Conservation (phyloP, 2,329 filamentous ascomycete genomes). For the Botrytis galanthina region DNA sequence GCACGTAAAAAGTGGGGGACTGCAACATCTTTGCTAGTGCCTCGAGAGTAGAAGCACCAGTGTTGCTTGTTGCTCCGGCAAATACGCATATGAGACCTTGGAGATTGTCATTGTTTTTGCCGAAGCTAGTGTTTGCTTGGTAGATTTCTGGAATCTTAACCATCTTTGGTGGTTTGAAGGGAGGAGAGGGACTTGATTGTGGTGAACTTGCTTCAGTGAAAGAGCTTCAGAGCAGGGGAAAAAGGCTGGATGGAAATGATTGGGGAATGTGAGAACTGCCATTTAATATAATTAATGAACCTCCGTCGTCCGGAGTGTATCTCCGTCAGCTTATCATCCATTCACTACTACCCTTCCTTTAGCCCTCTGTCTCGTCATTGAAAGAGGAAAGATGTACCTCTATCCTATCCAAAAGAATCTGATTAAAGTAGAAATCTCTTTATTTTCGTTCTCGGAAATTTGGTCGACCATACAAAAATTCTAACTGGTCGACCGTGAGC, state of each 20-base stretch:
- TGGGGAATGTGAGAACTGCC: not conserved
- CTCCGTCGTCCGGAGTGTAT: not conserved
- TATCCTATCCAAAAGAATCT: not conserved
- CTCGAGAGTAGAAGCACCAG: not conserved
- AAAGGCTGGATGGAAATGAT: not conserved
- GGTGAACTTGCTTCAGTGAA: not conserved
- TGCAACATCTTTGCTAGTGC: not conserved
- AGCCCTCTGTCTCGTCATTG: not conserved
- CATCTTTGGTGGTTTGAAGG: not conserved
- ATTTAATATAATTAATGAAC: not conserved
- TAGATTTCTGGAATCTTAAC: not conserved
- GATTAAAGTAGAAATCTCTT: not conserved
- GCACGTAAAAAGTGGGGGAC: not conserved
- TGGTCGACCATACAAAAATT: not conserved
- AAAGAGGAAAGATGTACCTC: not conserved
- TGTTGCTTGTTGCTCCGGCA: not conserved
- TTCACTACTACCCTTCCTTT: not conserved
- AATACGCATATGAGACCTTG: not conserved
- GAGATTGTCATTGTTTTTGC: not conserved
- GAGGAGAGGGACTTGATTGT: not conserved
- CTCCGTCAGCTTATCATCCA: slow-evolving; percentile 27
- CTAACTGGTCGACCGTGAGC: not conserved
- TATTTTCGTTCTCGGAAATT: too few relatives aligned
- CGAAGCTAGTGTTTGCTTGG: not conserved
- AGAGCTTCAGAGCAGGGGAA: not conserved